Evolutionary conservation across 2,329 filamentous ascomycete genomes (phyloP), one percentile per base, ranked within the genome.

Genomic region (Lachnellula subtilissima): DNA sequence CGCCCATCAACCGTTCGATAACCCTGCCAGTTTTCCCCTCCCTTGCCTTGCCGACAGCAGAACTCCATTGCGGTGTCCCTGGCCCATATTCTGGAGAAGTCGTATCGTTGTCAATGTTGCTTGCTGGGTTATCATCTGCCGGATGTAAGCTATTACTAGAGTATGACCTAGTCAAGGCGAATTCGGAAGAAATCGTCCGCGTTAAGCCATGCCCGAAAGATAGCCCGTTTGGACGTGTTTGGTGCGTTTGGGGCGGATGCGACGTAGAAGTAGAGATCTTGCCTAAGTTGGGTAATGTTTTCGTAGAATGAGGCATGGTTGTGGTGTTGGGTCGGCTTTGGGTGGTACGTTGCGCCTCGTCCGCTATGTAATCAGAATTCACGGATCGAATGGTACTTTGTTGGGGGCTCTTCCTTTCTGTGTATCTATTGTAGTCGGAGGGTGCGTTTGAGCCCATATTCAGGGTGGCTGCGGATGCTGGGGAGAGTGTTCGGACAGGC

Each of bases 1-100:
- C 89, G 52, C 86, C 85, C 68, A 91, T 89, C 53, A 94, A 80
- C 67, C 85, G 84, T 73, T 94, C 90, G 71, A 94, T 93, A 52
- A 91, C 87, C 36, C 87, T 79, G 8, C 87, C 87, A 9, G 86
- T 89, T 75, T 91, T 91, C 45, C 87, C 87, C 2, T 87, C 74
- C 2, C 83, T 85, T 7, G 86, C 85, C 67, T 86, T 86, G 62
- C 86, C 86, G 47, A 88, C 80, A 3, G 85, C 85, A 32, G 84
- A 83, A 66, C 87, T 85, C 82, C 84, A 86, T 69, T 69, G 66
- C 55, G 63, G 47, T 14, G 53, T 17, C 39, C 45, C 39, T 9
- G 43, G 32, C 17, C 36, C 37, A 23, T 19, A 47, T 25, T 22
- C 19, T 22, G 45, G 7, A 15, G 53, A 48, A 35, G 48, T 51